Base-by-base conservation (phyloP, 2,329 filamentous ascomycete genomes). In the Diaporthe velutina region DNA sequence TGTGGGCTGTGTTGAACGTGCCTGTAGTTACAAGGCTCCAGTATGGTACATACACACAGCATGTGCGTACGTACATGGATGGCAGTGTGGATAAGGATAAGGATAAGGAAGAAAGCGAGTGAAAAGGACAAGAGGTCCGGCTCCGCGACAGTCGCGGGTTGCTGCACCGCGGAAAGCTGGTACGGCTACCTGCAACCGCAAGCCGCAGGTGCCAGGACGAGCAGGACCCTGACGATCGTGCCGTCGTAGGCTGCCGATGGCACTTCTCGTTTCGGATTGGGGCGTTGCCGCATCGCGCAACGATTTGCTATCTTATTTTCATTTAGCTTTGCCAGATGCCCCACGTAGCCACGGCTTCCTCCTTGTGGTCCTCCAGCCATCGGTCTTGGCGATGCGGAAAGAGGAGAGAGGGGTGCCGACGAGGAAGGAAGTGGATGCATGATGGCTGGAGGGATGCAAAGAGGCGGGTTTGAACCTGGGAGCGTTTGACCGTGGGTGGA, bases 181-280 rank as follows among this genome's bases (percentile, higher is more conserved):
- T 28, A 42, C 45, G 30, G 40, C 38, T 50, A 17, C 13, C 40
- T 64, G 42, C 61, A 35, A 38, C 33, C 28, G n/a, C 33, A 25
- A 42, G 19, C 67, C 35, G 35, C 50, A 61, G 13, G 40, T 40
- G 68, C 42, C 52, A 71, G 58, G 57, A 61, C 45, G 48, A 71
- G 67, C 73, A 73, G 61, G 73, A 75, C 73, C 73, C 73, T 75
- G 73, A 75, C 55, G 73, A 75, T 75, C 73, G 40, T 45, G 45
- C 45, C 50, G 28, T 4, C 50, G 28, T 30, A 22, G 42, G 60
- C 42, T 60, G 35, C 33, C n/a, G 60, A 35, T 73, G 68, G 71
- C 61, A 70, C 70, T 57, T 67, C 42, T 58, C 48, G 45, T 40
- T 72, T 71, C 61, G 70, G 55, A 68, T 42, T 68, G 54, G 54